Evolutionary conservation across 192 early-diverging fungal genomes (phyloP).

Genomic region (Gryganskiella cystojenkinii): DNA sequence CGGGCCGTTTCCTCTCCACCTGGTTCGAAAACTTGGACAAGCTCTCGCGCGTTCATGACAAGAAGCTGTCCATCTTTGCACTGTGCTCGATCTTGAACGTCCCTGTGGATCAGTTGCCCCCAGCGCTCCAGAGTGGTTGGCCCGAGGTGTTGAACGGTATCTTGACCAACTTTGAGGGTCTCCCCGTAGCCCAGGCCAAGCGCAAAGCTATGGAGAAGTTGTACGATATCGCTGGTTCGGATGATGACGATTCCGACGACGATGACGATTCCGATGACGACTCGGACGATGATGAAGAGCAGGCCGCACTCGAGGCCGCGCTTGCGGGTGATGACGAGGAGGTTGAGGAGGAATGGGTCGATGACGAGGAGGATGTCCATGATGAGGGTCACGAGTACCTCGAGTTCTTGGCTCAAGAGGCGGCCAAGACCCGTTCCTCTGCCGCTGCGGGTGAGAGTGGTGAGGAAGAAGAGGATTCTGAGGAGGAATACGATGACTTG

Average conservation of each 20-base stretch:
- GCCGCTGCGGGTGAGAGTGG: slow-evolving; percentile 54
- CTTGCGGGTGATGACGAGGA: slow-evolving; percentile 54
- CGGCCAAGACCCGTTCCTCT: slow-evolving; percentile 55
- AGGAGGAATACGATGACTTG: slow-evolving; percentile 72
- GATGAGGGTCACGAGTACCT: slow-evolving; percentile 57
- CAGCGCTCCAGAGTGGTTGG: slow-evolving; percentile 77
- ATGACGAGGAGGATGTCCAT: slow-evolving; percentile 64
- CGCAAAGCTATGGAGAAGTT: slow-evolving; percentile 50
- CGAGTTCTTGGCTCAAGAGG: slow-evolving; percentile 55
- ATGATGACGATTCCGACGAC: slow-evolving; percentile 6
- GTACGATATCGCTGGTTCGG: slow-evolving; percentile 38
- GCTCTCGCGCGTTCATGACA: slow-evolving; percentile 92
- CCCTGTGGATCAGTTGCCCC: slow-evolving; percentile 77
- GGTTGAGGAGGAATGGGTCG: slow-evolving; percentile 64
- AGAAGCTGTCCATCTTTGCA: slow-evolving; percentile 90
- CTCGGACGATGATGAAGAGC: slow-evolving; percentile 66
- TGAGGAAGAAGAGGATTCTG: slow-evolving; percentile 69
- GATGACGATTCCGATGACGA: slow-evolving; percentile 56
- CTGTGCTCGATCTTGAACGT: slow-evolving; percentile 80
- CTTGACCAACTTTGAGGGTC: slow-evolving; percentile 77
- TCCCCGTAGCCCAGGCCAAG: slow-evolving; percentile 73
- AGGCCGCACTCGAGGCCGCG: slow-evolving; percentile 37
- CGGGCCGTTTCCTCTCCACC: slow-evolving; percentile 80
- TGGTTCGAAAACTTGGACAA: slow-evolving; percentile 80
- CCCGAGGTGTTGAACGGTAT: slow-evolving; percentile 78